phyloP scores from a whole-genome alignment of 768 basidiomycete genomes.

The Ramaria rubella region DNA sequence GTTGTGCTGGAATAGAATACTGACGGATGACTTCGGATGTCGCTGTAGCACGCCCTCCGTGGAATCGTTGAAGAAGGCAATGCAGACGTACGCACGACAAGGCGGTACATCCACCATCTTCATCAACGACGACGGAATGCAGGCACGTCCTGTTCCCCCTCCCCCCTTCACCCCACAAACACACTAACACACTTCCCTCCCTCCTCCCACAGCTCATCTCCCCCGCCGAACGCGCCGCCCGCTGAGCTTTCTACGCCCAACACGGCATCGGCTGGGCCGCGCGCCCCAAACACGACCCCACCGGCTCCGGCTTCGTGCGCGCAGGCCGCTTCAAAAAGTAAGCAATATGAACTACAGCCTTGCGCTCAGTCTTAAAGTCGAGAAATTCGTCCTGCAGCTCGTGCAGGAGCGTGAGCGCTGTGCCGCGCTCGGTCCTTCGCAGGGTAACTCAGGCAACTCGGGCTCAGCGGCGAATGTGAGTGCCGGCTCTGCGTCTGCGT shows the following conservation, averaged over 20 bases:
- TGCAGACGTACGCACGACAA: conserved; percentile 59
- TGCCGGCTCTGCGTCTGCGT: not conserved
- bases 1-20: not conserved
- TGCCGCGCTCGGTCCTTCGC: too few species aligned
- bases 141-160: conserved; percentile 22
- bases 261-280: conserved; percentile 57
- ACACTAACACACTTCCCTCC: not conserved
- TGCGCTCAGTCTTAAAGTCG: conserved; percentile 35
- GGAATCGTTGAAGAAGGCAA: conserved; percentile 51
- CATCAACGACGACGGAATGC: conserved; percentile 58
- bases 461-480: too few species aligned
- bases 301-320: conserved; percentile 38
- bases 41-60: conserved; percentile 37
- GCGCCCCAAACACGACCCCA: conserved; percentile 44
- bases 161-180: not conserved
- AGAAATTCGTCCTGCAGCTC: conserved; percentile 30
- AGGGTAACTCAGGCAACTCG: too few species aligned
- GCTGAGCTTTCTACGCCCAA: conserved; percentile 47
- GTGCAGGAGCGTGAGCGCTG: not conserved
- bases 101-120: conserved; percentile 56
- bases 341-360: conserved; percentile 47
- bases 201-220: conserved; percentile 26
- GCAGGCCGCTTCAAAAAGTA: conserved; percentile 46
- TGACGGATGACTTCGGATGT: not conserved
- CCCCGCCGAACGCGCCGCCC: conserved; percentile 38